Evolutionary conservation across 768 basidiomycete genomes (phyloP).

Genomic region (Russula brevipes): DNA sequence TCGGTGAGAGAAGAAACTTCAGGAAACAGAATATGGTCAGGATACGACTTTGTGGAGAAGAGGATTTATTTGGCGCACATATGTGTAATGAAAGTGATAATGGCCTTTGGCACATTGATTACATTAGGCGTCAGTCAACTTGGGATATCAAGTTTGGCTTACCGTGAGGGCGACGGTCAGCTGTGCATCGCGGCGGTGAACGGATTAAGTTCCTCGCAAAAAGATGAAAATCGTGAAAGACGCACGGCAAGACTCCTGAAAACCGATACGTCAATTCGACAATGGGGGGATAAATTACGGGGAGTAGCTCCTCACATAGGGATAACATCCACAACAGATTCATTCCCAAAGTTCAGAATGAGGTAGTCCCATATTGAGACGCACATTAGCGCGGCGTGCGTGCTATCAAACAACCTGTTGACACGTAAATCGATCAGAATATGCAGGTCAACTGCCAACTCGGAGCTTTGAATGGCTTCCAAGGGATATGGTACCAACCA

Average conservation of each 20-base stretch:
- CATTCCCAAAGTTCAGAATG: conserved; percentile 12
- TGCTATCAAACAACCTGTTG: conserved; percentile 7
- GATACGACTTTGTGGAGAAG: neutral
- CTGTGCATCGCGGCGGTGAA: neutral
- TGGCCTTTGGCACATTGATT: neutral
- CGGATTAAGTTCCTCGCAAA: neutral
- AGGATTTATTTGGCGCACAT: neutral
- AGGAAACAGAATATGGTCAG: neutral
- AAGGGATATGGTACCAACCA: neutral
- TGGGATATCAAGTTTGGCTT: neutral
- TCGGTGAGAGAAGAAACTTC: conserved; percentile 13
- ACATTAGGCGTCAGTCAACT: neutral
- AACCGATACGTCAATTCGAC: neutral
- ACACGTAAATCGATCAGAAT: neutral
- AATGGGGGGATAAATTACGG: neutral
- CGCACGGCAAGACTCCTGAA: conserved; percentile 4
- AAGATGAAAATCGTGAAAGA: neutral
- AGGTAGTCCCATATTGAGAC: conserved; percentile 17
- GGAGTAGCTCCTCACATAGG: neutral
- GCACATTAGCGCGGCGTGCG: conserved; percentile 12
- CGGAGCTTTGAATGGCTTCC: neutral
- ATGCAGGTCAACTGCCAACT: neutral
- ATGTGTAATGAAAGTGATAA: conserved; percentile 8
- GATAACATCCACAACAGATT: neutral
- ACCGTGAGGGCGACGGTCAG: conserved; percentile 18